Base-by-base conservation (phyloP, 2,329 filamentous ascomycete species). In the Fonsecaea pedrosoi region DNA sequence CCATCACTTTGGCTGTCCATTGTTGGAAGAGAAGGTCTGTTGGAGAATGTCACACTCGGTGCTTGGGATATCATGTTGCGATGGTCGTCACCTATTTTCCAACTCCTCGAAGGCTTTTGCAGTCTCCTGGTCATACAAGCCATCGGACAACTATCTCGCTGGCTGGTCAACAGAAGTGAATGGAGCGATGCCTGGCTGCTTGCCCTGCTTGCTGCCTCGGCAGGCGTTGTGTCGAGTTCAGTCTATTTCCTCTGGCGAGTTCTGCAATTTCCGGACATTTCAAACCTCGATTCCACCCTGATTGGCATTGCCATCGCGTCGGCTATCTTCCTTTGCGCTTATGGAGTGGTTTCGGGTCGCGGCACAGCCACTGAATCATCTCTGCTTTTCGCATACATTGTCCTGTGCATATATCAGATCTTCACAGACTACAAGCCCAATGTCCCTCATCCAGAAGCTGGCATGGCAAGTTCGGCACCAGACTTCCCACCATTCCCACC, bases 351-450 rank as follows among this genome's bases (percentile, higher is more conserved):
- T 69, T 97, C 92, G 74, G 94, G 94, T 1, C 89, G 94, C 74
- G 95, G 95, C 68, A 99, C 97, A 75, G 92, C 94, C 1, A 91
- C 98, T 62, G 94, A 99, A 80, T 96, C 92, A 72, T 97, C 94
- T 25, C 83, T 99, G 10, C 86, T 99, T 66, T 98, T 99, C 76
- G 94, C 95, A 75, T 99, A 99, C 79, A 88, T 97, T 68, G 95
- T 97, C n/a, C 89, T 99, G 69, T 98, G 94, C 82, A 91, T 98
- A 76, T 99, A 98, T 81, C 95, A 99, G 79, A 98, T 98, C 78
- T 98, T 98, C 79, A 99, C 95, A 74, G 95, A 99, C 80, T 98
- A 98, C 80, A 88, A 94, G 72, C 93, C 95, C 2, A 94, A 91
- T 4, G 79, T 86, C 18, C 88, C 86, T n/a, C 82, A 85, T 34